Percentiles rank a stretch among this genome's conserved stretches.
phyloP scores from a whole-genome alignment of 139 green algal genomes.

The Chlorella sorokiniana region DNA sequence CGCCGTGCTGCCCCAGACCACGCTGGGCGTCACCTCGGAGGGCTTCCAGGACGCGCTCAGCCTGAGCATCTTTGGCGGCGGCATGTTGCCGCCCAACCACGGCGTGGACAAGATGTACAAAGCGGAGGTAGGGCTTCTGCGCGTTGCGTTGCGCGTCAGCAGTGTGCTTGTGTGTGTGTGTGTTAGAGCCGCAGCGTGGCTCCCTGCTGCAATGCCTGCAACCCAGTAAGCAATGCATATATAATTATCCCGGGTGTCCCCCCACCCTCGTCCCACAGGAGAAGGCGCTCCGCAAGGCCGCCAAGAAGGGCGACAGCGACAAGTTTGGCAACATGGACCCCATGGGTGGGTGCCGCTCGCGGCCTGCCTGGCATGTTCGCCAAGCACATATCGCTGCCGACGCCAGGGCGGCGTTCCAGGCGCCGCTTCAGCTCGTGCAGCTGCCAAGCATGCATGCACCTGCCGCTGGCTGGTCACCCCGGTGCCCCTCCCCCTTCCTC shows the following conservation, averaged over 20 bases:
- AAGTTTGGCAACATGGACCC: slow-evolving; percentile 23
- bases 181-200: too few species aligned
- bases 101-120: slow-evolving; percentile 33
- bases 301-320: slow-evolving; percentile 35
- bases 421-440: too few species aligned
- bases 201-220: too few species aligned
- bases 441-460: not conserved
- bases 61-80: slow-evolving; percentile 37
- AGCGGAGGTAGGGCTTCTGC: not conserved
- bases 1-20: slow-evolving; percentile 44
- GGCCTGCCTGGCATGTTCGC: not conserved
- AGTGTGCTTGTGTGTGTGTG: not conserved
- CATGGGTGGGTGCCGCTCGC: slow-evolving; percentile 32
- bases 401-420: too few species aligned
- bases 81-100: slow-evolving; percentile 56
- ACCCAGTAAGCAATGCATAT: too few species aligned
- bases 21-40: slow-evolving; percentile 78
- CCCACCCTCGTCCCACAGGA: too few species aligned
- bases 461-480: not conserved
- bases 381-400: too few species aligned
- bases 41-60: slow-evolving; percentile 72
- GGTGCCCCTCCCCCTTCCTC: not conserved
- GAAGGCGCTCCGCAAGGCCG: slow-evolving; percentile 42
- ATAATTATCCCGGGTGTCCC: too few species aligned
- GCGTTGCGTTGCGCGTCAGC: not conserved